phyloP scores from a whole-genome alignment of 495 filamentous ascomycete genomes.

The Penicillium crystallinum region DNA sequence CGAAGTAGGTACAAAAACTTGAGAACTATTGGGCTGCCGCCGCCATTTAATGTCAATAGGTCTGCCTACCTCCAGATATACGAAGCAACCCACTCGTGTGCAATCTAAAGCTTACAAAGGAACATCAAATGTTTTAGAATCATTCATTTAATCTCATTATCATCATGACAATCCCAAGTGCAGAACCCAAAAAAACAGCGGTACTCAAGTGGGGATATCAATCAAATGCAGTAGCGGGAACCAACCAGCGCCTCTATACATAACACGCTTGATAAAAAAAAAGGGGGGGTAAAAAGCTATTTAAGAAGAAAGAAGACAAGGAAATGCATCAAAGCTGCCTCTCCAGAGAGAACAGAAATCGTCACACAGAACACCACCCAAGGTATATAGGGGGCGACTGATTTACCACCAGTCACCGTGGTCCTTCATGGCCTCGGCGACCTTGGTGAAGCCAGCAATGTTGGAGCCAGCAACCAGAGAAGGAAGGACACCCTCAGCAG shows the following conservation, averaged over 20 bases:
- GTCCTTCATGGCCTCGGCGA: slow-evolving; percentile 88
- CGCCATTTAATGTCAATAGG: too few relatives aligned
- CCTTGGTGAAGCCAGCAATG: slow-evolving; percentile 97
- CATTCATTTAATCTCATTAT: slow-evolving; percentile 29
- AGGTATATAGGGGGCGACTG: slow-evolving; percentile 9
- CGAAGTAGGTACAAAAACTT: too few relatives aligned
- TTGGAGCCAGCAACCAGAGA: slow-evolving; percentile 89
- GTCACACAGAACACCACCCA: slow-evolving; percentile 8
- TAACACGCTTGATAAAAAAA: slow-evolving; percentile 32
- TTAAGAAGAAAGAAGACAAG: slow-evolving; percentile 11
- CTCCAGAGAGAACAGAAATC: slow-evolving; percentile 12
- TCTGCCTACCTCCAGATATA: too few relatives aligned
- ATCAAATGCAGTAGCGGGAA: slow-evolving; percentile 26
- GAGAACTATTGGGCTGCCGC: too few relatives aligned
- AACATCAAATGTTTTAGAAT: not conserved
- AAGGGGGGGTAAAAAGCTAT: slow-evolving; percentile 16
- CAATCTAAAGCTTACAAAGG: not conserved
- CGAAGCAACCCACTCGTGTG: too few relatives aligned
- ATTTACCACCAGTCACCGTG: slow-evolving; percentile 94
- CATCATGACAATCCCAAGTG: slow-evolving; percentile 22
- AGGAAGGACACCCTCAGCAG: slow-evolving; percentile 76
- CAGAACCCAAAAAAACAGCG: slow-evolving; percentile 13
- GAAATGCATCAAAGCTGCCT: slow-evolving; percentile 20
- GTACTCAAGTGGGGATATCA: slow-evolving; percentile 28
- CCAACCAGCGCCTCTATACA: slow-evolving; percentile 40